A percentile compares a stretch with the other conserved stretches of the same genome.
These are phyloP conservation scores for Saccharomyces eubayanus DNA, from an alignment of 805 yeast genomes.

Conservation along the genomic window DNA sequence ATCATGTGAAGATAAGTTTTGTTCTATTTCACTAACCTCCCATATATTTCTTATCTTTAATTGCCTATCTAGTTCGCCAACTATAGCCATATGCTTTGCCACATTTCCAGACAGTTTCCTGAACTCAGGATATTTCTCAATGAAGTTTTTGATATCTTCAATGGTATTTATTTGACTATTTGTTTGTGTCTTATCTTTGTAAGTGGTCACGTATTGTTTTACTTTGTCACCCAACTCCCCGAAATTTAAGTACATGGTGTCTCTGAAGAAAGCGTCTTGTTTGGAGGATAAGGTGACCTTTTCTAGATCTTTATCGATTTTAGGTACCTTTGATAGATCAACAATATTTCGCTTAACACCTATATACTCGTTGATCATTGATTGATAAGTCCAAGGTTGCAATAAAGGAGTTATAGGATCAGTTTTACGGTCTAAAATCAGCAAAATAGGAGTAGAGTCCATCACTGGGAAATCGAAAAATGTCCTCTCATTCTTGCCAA, in stretches of 20 bases:
- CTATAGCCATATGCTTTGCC: constrained; percentile 84
- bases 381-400: constrained; percentile 96
- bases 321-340: constrained; percentile 48
- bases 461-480: constrained; percentile 57
- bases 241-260: constrained; percentile 81
- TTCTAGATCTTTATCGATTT: constrained; percentile 47
- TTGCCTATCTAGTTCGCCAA: constrained; percentile 73
- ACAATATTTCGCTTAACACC: constrained; percentile 80
- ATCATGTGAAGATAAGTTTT: constrained; percentile 63
- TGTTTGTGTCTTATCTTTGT: constrained; percentile 71
- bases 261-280: constrained; percentile 69
- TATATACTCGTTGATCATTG: constrained; percentile 90
- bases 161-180: constrained; percentile 62
- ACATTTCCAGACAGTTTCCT: constrained; percentile 81
- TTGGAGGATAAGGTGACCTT: constrained; percentile 60
- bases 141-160: constrained; percentile 81
- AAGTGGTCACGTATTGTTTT: constrained; percentile 73
- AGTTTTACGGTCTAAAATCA: constrained; percentile 72
- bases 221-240: constrained; percentile 90
- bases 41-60: constrained; percentile 61
- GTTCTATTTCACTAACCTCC: constrained; percentile 87
- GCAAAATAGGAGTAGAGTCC: constrained; percentile 64
- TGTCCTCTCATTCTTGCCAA: constrained; percentile 46
- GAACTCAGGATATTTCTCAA: constrained; percentile 91
- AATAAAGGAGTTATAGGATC: constrained; percentile 92